phyloP scores from a whole-genome alignment of 2,329 filamentous ascomycete species.

The Aspergillus ochraceus region DNA sequence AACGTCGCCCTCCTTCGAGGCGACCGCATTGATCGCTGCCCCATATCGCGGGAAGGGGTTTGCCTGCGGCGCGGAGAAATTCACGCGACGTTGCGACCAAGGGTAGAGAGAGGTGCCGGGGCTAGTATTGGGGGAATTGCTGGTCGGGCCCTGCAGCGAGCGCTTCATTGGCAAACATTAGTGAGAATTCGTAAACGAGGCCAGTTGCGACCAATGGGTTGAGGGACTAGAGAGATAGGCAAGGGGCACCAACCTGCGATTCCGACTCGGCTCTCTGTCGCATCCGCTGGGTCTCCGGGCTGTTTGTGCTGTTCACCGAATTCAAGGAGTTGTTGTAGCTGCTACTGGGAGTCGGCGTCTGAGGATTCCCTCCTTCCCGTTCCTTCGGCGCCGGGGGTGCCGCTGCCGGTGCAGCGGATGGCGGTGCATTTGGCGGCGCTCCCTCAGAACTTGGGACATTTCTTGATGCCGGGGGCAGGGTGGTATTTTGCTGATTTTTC shows the following conservation, averaged over 20 bases:
- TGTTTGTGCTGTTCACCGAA: constrained; percentile 64
- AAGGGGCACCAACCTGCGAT: constrained; percentile 49
- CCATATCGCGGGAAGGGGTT: constrained; percentile 96
- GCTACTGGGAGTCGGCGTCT: constrained; percentile 72
- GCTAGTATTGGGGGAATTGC: constrained; percentile 47
- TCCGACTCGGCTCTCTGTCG: constrained; percentile 58
- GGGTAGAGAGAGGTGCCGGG: constrained; percentile 84
- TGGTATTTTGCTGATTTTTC: constrained; percentile 62
- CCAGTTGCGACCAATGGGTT: background rate
- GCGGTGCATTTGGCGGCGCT: constrained; percentile 40
- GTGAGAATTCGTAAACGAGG: background rate
- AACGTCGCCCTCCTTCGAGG: constrained; percentile 94
- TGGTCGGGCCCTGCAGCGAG: constrained; percentile 57
- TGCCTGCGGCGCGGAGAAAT: constrained; percentile 76
- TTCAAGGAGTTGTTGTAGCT: constrained; percentile 67
- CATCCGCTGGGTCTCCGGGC: constrained; percentile 64
- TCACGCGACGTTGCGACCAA: constrained; percentile 88
- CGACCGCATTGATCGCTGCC: constrained; percentile 86
- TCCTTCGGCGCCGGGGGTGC: constrained; percentile 47
- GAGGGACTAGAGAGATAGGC: background rate
- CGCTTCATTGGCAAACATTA: constrained; percentile 28
- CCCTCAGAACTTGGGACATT: constrained; percentile 60
- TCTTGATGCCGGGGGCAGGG: constrained; percentile 55
- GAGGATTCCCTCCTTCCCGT: constrained; percentile 35
- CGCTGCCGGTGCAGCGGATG: constrained; percentile 43